phyloP scores from a whole-genome alignment of 2,329 filamentous ascomycete species.

The Helotiales sp. region DNA sequence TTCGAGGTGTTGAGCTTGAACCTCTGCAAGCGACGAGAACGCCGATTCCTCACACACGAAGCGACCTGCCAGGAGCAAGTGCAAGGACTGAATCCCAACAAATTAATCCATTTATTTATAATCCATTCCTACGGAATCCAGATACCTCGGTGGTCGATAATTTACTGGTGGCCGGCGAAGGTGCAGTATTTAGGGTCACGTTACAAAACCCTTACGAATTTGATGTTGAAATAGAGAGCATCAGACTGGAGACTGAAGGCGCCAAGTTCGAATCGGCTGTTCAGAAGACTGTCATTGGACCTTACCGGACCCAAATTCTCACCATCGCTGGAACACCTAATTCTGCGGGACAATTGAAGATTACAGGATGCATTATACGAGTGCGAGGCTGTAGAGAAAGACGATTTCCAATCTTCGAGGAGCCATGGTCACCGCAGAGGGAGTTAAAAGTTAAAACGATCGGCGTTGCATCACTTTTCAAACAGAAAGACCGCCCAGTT shows the following conservation, averaged over 20 bases:
- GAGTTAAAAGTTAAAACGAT: constrained; percentile 76
- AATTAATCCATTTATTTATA: constrained; percentile 88
- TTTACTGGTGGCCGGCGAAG: constrained; percentile 76
- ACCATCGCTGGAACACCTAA: constrained; percentile 69
- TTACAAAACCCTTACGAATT: constrained; percentile 95
- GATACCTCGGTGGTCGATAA: constrained; percentile 61
- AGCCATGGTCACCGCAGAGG: constrained; percentile 70
- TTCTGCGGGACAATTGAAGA: constrained; percentile 64
- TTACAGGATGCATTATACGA: constrained; percentile 78
- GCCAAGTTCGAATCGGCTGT: constrained; percentile 67
- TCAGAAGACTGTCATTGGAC: constrained; percentile 69
- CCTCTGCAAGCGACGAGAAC: constrained; percentile 57
- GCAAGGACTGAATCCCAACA: constrained; percentile 40
- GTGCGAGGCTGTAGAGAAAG: constrained; percentile 80
- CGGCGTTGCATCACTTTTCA: constrained; percentile 54
- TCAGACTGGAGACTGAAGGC: constrained; percentile 74
- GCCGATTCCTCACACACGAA: constrained; percentile 63
- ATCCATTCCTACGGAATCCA: constrained; percentile 77
- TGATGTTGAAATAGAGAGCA: constrained; percentile 82
- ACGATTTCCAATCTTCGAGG: constrained; percentile 79
- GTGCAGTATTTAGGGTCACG: constrained; percentile 75
- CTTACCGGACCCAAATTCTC: constrained; percentile 80
- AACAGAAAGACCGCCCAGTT: constrained; percentile 32
- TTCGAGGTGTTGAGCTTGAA: constrained; percentile 74
- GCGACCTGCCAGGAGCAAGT: constrained; percentile 47